Conservation (phyloP, 805 yeast species). For the Hanseniaspora lindneri region DNA sequence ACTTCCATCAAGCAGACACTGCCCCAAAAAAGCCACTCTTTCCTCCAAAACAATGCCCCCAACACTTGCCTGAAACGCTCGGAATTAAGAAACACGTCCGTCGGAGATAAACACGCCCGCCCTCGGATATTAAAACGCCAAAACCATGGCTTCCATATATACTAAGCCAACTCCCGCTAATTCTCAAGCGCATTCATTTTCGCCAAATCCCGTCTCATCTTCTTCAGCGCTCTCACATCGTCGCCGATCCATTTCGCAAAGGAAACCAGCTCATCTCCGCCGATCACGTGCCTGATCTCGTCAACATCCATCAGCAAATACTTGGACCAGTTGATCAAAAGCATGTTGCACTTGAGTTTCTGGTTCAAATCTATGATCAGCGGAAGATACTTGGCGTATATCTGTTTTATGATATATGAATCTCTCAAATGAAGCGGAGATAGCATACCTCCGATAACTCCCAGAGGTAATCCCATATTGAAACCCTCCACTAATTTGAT, state of each 20-base stretch:
- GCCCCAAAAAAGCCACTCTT: too few relatives aligned
- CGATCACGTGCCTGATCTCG: slow-evolving; percentile 58
- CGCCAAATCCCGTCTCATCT: slow-evolving; percentile 26
- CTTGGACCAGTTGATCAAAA: slow-evolving; percentile 81
- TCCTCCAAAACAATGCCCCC: too few relatives aligned
- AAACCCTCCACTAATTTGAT: slow-evolving; percentile 85
- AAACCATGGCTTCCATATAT: too few relatives aligned
- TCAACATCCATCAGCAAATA: slow-evolving; percentile 58
- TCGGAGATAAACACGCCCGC: too few relatives aligned
- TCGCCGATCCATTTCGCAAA: slow-evolving; percentile 37
- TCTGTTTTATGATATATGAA: slow-evolving; percentile 48
- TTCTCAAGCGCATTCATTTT: too few relatives aligned
- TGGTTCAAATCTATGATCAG: slow-evolving; percentile 60
- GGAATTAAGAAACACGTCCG: too few relatives aligned
- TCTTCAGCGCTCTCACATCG: slow-evolving; percentile 56
- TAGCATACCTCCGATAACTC: slow-evolving; percentile 80
- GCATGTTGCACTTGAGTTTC: slow-evolving; percentile 62
- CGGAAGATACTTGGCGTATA: slow-evolving; percentile 40
- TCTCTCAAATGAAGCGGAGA: slow-evolving; percentile 75
- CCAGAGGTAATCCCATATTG: slow-evolving; percentile 89
- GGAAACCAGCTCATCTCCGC: slow-evolving; percentile 23
- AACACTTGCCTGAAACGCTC: too few relatives aligned
- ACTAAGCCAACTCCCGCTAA: too few relatives aligned
- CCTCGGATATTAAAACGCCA: too few relatives aligned
- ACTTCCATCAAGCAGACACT: too few relatives aligned